phyloP scores from a whole-genome alignment of 257 asterid genomes.

The Capsicum rhomboideum region DNA sequence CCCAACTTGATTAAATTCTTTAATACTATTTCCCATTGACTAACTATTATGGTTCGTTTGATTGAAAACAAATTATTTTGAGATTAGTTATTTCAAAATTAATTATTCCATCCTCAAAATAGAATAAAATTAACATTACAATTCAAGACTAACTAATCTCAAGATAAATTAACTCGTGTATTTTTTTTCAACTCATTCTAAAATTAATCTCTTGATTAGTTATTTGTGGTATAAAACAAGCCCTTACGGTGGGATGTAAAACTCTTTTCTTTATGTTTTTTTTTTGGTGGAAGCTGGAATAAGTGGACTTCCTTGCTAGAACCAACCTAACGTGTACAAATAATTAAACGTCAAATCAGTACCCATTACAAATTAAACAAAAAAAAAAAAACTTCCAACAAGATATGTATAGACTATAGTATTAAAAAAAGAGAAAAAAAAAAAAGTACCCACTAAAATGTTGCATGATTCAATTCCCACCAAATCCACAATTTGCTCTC shows the following conservation, averaged over 20 bases:
- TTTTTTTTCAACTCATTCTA: no score
- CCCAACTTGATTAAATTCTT: conserved; percentile 9
- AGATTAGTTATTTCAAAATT: no score
- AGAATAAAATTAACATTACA: no score
- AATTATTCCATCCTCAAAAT: no score
- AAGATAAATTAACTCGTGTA: no score
- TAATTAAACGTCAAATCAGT: not conserved
- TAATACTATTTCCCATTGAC: not conserved
- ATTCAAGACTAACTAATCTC: no score
- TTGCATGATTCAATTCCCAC: conserved; percentile 48
- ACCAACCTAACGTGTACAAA: conserved; percentile 1
- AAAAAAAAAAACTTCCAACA: conserved; percentile 7
- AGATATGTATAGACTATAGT: conserved; percentile 11
- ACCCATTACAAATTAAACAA: not conserved
- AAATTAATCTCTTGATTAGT: no score
- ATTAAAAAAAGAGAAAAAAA: conserved; percentile 5
- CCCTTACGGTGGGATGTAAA: not conserved
- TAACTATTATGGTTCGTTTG: not conserved
- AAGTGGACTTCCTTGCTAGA: conserved; percentile 10
- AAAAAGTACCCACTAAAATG: conserved; percentile 17
- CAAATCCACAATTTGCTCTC: conserved; percentile 36
- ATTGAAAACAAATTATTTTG: no score
- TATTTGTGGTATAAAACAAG: no score
- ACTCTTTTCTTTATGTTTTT: not conserved
- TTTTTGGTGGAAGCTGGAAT: conserved; percentile 3